Conservation (phyloP, 1,284 basidiomycete genomes). For the Neonothopanus nambi region DNA sequence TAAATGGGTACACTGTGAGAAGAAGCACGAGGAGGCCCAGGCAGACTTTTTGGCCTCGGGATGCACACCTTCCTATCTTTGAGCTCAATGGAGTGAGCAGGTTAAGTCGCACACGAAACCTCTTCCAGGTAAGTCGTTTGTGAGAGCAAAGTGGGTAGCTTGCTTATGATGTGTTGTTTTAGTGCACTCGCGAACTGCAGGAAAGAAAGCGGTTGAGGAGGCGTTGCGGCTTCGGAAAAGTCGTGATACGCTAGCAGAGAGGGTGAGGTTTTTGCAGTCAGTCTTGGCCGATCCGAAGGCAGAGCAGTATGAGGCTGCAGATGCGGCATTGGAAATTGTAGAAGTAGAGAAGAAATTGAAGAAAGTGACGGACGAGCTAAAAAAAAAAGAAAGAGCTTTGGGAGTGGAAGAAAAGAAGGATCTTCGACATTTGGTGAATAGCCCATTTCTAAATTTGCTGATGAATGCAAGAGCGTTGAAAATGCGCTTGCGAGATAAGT, state of each 20-base stretch:
- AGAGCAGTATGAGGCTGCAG: too few species aligned
- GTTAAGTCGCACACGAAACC: constrained; percentile 20
- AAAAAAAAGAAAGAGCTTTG: neutral
- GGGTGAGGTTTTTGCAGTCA: constrained; percentile 5
- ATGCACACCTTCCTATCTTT: constrained; percentile 4
- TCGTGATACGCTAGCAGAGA: neutral
- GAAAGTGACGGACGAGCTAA: too few species aligned
- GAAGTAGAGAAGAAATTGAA: too few species aligned
- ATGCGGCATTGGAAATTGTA: too few species aligned
- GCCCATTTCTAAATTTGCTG: neutral
- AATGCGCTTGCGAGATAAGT: neutral
- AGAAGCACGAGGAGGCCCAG: constrained; percentile 9
- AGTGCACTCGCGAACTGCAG: neutral
- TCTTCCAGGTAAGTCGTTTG: constrained; percentile 15
- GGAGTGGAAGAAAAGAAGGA: neutral
- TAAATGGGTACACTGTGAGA: constrained; percentile 8
- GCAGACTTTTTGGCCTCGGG: neutral
- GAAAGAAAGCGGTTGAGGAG: neutral
- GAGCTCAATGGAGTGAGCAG: constrained; percentile 20
- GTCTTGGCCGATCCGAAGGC: neutral
- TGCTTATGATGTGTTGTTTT: neutral
- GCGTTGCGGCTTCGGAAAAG: neutral
- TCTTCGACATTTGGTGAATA: neutral
- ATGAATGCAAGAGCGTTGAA: constrained; percentile 13
- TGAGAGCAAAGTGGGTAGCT: too few species aligned